Evolutionary conservation across 2,329 filamentous ascomycete genomes (phyloP), one percentile per base, ranked within the genome.

Genomic region (Ophiostoma ips): DNA sequence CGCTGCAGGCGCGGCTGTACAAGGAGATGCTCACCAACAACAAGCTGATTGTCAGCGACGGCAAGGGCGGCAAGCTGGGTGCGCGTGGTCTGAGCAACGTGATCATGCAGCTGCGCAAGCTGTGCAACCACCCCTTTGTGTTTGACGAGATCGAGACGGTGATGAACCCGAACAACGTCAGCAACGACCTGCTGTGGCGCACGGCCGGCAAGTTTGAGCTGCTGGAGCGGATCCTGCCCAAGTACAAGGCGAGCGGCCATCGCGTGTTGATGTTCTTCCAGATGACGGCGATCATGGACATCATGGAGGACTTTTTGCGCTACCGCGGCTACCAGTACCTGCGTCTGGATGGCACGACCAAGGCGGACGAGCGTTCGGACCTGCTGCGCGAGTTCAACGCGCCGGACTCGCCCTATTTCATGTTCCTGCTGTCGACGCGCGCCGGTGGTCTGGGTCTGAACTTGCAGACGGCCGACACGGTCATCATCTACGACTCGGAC

Each of bases 261-360:
- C 84, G 92, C 66, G 88, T 96, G 28, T 74, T 98, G 64, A 96
- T 98, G 85, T 98, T 98, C 77, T 98, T 98, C 75, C 92, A 98
- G 66, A 98, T 98, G 92, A 98, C 92, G 4, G 89, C 94, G 55
- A 98, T 98, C 63, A 98, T 98, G 92, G 95, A 98, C 68, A 98
- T 98, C 61, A 96, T 98, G 92, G 92, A 98, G 60, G 92, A 98
- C 64, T 98, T 94, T 64, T 68, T 98, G 55, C 83, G 90, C 3
- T 83, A 87, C 61, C 79, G 87, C 56, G 84, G 83, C 44, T 74
- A 95, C 58, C 76, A 84, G 61, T 98, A 94, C 63, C 75, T 98
- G 57, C 88, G 92, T 63, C 74, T 98, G 53, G 92, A 98, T 61
- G 92, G 92, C 71, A 92, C 88, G 1, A 98, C 92, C 43, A 98